These are phyloP conservation scores for Fomitopsis palustris DNA, from an alignment of 1,284 basidiomycete species.

Conservation along the genomic window DNA sequence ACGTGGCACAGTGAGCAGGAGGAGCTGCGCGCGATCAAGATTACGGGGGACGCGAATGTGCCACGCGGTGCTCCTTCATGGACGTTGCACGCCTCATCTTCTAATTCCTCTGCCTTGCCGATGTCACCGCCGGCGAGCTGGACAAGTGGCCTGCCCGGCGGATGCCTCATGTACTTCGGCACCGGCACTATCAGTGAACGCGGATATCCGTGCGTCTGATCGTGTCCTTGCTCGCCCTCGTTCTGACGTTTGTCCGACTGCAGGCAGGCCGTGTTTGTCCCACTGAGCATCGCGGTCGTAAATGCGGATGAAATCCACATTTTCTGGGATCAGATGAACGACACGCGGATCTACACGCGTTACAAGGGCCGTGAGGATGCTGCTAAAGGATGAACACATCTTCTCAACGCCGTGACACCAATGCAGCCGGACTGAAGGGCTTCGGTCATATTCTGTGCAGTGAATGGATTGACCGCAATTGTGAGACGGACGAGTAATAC, in stretches of 20 bases:
- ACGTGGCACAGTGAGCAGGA: conserved; percentile 4
- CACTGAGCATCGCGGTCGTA: background rate
- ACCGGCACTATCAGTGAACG: conserved; percentile 16
- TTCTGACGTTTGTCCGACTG: background rate
- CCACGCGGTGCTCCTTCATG: conserved; percentile 25
- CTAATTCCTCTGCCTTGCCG: background rate
- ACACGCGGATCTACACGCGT: conserved; percentile 4
- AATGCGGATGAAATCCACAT: conserved; percentile 5
- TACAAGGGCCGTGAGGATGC: conserved; percentile 4
- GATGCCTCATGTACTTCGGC: conserved; percentile 8
- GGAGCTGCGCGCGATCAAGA: conserved; percentile 21
- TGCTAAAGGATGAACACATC: background rate
- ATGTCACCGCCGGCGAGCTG: background rate
- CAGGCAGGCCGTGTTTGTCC: background rate
- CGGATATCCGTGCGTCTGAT: conserved; percentile 16
- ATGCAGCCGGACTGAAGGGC: background rate
- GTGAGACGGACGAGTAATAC: background rate
- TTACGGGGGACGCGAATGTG: conserved; percentile 27
- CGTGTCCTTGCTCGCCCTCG: background rate
- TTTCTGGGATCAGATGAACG: conserved; percentile 9
- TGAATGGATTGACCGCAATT: background rate
- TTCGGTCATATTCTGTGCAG: no score
- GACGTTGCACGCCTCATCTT: conserved; percentile 4
- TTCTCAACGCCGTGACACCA: background rate
- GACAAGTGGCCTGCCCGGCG: background rate